phyloP scores from a whole-genome alignment of 805 yeast species.

The Tetrapisispora nanseiensis region DNA sequence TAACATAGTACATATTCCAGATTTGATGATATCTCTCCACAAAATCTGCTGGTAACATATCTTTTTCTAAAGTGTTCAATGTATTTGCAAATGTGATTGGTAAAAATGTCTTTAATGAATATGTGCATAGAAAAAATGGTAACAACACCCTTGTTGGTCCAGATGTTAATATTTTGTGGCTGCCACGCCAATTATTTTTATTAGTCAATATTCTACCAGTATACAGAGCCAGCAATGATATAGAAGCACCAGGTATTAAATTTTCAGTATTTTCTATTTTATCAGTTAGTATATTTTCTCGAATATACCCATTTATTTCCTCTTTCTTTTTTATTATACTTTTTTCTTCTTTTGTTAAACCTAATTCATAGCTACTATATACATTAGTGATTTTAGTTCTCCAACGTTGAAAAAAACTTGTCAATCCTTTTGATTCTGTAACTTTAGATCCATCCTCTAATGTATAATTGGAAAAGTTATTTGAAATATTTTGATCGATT shows the following conservation, averaged over 20 bases:
- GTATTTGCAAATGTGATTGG: constrained; percentile 22
- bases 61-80: constrained; percentile 9
- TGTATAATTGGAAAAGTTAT: not conserved
- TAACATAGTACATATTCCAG: not conserved
- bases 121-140: constrained; percentile 18
- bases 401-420: constrained; percentile 7
- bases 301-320: constrained; percentile 5
- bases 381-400: constrained; percentile 9
- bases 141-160: constrained; percentile 1
- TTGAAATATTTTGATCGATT: not conserved
- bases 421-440: constrained; percentile 7
- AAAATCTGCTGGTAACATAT: constrained; percentile 14
- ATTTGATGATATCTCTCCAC: constrained; percentile 7
- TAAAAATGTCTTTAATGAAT: constrained; percentile 14
- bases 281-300: constrained; percentile 16
- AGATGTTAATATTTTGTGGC: not conserved
- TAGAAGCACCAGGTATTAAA: constrained; percentile 20
- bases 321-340: not conserved
- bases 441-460: constrained; percentile 11
- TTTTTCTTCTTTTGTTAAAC: constrained; percentile 6
- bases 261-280: constrained; percentile 15
- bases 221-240: constrained; percentile 22
- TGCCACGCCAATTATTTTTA: constrained; percentile 17
- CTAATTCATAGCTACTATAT: constrained; percentile 2
- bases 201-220: constrained; percentile 22